phyloP scores from a whole-genome alignment of 805 yeast species.

The Myxozyma neotropica region DNA sequence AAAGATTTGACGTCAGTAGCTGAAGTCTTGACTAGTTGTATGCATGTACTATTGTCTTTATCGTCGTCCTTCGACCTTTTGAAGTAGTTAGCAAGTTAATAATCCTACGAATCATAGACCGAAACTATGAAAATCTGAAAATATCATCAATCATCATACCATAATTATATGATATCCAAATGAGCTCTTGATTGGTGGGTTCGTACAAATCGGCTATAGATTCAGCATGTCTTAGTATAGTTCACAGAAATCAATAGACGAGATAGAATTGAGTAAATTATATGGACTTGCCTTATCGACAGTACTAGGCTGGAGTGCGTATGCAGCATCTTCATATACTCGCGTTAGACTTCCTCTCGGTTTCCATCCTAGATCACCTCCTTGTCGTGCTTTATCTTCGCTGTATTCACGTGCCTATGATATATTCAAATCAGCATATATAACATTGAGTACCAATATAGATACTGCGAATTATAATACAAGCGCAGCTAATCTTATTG shows the following conservation, averaged over 20 bases:
- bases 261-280: too few relatives aligned
- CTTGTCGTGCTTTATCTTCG: constrained; percentile 35
- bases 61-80: constrained; percentile 21
- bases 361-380: constrained; percentile 36
- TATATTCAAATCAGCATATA: neutral
- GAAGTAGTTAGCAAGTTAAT: neutral
- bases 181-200: constrained; percentile 30
- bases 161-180: constrained; percentile 34
- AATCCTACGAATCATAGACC: neutral
- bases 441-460: too few relatives aligned
- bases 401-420: constrained; percentile 32
- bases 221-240: neutral
- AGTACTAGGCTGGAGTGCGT: constrained; percentile 30
- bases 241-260: neutral
- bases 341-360: constrained; percentile 33
- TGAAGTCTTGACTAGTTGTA: too few relatives aligned
- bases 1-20: too few relatives aligned
- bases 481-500: too few relatives aligned
- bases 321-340: constrained; percentile 34
- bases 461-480: too few relatives aligned
- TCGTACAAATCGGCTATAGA: constrained; percentile 25
- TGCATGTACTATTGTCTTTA: neutral
- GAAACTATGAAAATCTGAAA: neutral
- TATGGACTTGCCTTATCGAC: constrained; percentile 20
- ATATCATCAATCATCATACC: too few relatives aligned